Evolutionary conservation across 129 eudicot genomes (phyloP).

Genomic region (Helianthus annuus): HanXRQr2.0-SUNRISE NC_035445.2:124335717-124336216

Average conservation of each 20-base stretch:
- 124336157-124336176: too few species aligned
- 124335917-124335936: constrained; percentile 63
- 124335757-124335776: constrained; percentile 69
- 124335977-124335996: constrained; percentile 35
- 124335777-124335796: constrained; percentile 26
- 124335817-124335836: constrained; percentile 17
- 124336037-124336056: too few species aligned
- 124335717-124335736: constrained; percentile 57
- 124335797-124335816: constrained; percentile 32
- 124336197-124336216: too few species aligned
- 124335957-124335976: constrained; percentile 72
- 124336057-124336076: constrained; percentile 66
- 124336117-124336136: constrained; percentile 65
- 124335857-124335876: constrained; percentile 47
- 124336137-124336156: constrained; percentile 68
- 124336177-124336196: too few species aligned
- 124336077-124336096: constrained; percentile 79
- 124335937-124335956: constrained; percentile 79
- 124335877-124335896: constrained; percentile 73
- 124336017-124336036: too few species aligned
- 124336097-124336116: constrained; percentile 78
- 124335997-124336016: too few species aligned
- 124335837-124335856: background rate
- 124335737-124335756: constrained; percentile 94
- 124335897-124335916: constrained; percentile 84